Conservation (phyloP, 192 early-diverging fungal species). For the Polychytrium aggregatum region DNA sequence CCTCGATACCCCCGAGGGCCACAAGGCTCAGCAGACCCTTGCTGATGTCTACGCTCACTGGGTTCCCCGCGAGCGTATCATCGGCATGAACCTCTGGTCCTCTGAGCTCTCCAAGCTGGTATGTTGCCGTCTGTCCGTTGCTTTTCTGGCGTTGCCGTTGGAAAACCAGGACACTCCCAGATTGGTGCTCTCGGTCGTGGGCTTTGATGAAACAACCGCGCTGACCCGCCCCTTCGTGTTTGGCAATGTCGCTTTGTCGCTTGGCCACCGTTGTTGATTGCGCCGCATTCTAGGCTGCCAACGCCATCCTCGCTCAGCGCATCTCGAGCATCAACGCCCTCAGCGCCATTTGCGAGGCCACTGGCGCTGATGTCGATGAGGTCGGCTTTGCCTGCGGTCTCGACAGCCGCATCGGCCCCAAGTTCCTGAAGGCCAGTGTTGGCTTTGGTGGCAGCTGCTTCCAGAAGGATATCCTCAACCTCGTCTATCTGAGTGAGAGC, state of each 20-base stretch:
- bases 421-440: constrained; percentile 82
- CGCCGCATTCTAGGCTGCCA: constrained; percentile 53
- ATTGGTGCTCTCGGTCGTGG: not conserved
- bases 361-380: constrained; percentile 80
- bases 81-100: constrained; percentile 91
- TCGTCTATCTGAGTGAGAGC: constrained; percentile 77
- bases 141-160: not conserved
- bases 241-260: too few species aligned
- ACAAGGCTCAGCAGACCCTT: constrained; percentile 65
- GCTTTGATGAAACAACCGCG: too few species aligned
- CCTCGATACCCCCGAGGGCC: constrained; percentile 54
- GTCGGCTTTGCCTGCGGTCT: constrained; percentile 82
- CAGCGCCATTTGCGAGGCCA: constrained; percentile 83
- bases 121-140: constrained; percentile 5
- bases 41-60: constrained; percentile 73
- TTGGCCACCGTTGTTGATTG: too few species aligned
- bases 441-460: constrained; percentile 95
- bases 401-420: constrained; percentile 75
- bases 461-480: constrained; percentile 87
- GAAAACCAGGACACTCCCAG: not conserved
- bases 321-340: constrained; percentile 86
- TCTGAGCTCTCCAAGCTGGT: constrained; percentile 86
- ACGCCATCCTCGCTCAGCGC: constrained; percentile 88
- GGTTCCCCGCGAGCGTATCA: constrained; percentile 73
- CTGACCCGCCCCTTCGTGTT: too few species aligned